Base-by-base conservation (phyloP, 176 grass and related monocot species). In the Juncus inflexus region DNA sequence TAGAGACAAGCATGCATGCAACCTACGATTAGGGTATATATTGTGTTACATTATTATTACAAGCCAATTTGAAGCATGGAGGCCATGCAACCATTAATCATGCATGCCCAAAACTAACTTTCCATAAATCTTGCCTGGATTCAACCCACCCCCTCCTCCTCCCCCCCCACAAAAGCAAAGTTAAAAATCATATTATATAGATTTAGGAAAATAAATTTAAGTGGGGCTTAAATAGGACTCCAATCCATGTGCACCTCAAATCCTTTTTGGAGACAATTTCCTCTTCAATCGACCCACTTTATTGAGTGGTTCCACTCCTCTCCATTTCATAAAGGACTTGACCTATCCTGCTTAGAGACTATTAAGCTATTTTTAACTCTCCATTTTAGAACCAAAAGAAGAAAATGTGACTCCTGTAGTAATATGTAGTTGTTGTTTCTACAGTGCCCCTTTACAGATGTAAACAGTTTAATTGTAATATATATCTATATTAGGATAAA, bases 231-330 rank as follows among this genome's bases (percentile, higher is more conserved):
- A 55, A 55, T 53, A 69, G 36, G 10, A 56, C 64, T 67, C 66
- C 55, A 5, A 14, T 66, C 35, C 66, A 69, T 69, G 66, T 69
- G 66, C 37, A 57, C 9, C 7, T 42, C 37, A 47, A 15, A 69
- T 8, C 52, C 66, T 69, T 69, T 69, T 15, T 56, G 66, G 66
- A 49, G 52, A 69, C 66, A 57, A 57, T 57, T 55, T 69, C 50
- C 6, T 69, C 37, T 15, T 19, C 66, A 39, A 69, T 14, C 55
- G 66, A 69, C 45, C 66, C 66, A 55, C 66, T 69, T 28, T 52
- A 67, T 66, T 15, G 15, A 35, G 43, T 50, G 43, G 37, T 38
- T 55, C 50, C 10, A 14, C 5, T 52, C 35, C 39, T 69, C 65
- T 69, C 65, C 65, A 69, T 54, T 68, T 66, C 4, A 51, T 40